Base-by-base conservation (phyloP, 108 stramenopile genomes). In the Skeletonema marinoi region DNA sequence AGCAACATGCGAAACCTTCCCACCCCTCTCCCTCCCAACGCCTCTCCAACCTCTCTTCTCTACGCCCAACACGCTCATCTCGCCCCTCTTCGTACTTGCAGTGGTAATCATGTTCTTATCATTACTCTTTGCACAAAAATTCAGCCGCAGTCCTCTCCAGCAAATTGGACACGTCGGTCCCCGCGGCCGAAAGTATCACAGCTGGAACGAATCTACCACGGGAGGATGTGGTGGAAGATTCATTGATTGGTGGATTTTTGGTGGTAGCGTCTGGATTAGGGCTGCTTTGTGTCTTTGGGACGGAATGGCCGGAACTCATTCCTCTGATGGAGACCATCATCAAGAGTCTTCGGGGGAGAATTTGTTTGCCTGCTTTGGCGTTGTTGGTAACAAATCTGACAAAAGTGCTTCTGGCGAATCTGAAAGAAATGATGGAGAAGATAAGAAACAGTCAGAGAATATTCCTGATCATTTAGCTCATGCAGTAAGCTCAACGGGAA, bases 331-430 rank as follows among this genome's bases (percentile, higher is more conserved):
- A 10, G 41, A 58, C 21, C 12, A 54, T 29, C 51, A 56, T 35
- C n/a, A n/a, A n/a, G 63, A 29, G 29, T 33, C 32, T 48, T 68
- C 68, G 35, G 79, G 79, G 6, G 79, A 74, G 64, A 80, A 80
- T 74, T 3, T 80, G 42, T 80, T 80, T 68, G 79, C 73, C 42
- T 71, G 80, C 63, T 75, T 81, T 48, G 80, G 80, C 17, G 74
- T 75, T 36, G 65, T 42, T 41, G 10, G 59, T 3, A 56, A 41
- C 48, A 32, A 68, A 21, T 10, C 31, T 17, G 10, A 17, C 4
- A 46, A 50, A 31, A 31, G 17, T 4, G 1, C 21, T n/a, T 13
- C 32, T 17, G 30, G 25, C 33, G 13, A 32, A 68, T 71, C 2
- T 41, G 61, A 66, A 29, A 19, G 44, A 67, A 12, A 65, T 4